Evolutionary conservation across 352 stramenopile species (phyloP), one percentile per base, ranked within the genome.

Genomic region (Globisporangium heterothallicum): DNA sequence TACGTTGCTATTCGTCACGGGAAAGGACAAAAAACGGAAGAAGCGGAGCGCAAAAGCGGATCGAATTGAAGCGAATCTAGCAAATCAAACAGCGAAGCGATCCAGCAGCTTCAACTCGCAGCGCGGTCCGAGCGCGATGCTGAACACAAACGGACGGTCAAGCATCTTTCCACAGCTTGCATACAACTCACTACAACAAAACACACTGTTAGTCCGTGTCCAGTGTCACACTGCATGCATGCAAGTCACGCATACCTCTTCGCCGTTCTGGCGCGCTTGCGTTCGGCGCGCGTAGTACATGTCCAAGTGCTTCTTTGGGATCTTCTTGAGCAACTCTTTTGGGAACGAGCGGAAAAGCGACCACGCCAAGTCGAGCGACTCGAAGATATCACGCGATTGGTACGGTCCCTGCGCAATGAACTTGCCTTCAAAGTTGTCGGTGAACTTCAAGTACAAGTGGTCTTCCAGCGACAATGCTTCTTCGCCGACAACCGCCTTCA

Each of bases 401-500:
- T 99, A 99, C 19, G 94, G 88, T 34, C 82, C 82, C 77, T 99
- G 97, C 34, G 87, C 86, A 47, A 99, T 95, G 68, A 99, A 99
- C 73, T 99, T 99, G 51, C 82, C 79, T 75, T 99, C 97, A 64
- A 99, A 99, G 63, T 98, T 97, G 66, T 99, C 95, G 44, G 97
- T 96, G 75, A 99, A 99, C 74, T 97, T 97, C 24, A 99, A 79
- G 85, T 99, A 99, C 43, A 99, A 73, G 68, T 99, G 95, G 82
- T 99, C 97, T 78, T 99, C 97, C 63, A 98, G 92, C 47, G 94
- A 98, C 42, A 99, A 82, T 22, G 97, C 97, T 78, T 99, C 97
- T 77, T 99, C 97, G 74, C 97, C 97, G 46, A 99, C 97, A 65
- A 99, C 97, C 46, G 97, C 96, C 84, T 99, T 99, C 97, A 99